Conservation (phyloP, 2,329 filamentous ascomycete genomes). For the Pseudonectria foliicola region DNA sequence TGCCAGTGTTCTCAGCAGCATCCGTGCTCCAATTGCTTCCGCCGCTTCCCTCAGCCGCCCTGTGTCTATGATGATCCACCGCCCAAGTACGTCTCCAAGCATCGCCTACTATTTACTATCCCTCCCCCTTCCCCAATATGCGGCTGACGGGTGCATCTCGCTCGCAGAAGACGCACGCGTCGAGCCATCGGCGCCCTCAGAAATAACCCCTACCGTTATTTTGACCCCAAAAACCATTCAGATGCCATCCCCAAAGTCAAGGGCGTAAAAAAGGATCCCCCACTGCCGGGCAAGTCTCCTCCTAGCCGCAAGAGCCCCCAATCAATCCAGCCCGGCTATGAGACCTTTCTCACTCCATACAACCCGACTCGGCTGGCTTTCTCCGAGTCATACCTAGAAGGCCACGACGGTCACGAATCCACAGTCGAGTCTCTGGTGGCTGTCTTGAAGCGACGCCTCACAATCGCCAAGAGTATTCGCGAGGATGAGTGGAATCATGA, state of each 20-base stretch:
- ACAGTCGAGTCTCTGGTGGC: conserved; percentile 22
- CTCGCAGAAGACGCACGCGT: conserved; percentile 1
- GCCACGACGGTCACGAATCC: conserved; percentile 21
- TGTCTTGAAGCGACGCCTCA: conserved; percentile 24
- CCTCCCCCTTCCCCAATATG: background rate
- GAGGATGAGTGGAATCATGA: conserved; percentile 21
- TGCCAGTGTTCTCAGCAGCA: conserved; percentile 46
- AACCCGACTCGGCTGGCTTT: conserved; percentile 16
- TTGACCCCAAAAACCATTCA: conserved; percentile 28
- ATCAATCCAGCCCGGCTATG: conserved; percentile 1
- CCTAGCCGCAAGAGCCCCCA: too few relatives aligned
- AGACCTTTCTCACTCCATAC: background rate
- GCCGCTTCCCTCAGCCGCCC: conserved; percentile 43
- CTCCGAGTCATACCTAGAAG: conserved; percentile 17
- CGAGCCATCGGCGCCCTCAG: conserved; percentile 10
- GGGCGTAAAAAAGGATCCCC: conserved; percentile 6
- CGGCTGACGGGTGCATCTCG: background rate
- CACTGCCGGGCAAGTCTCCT: conserved; percentile 1
- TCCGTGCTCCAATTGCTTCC: conserved; percentile 46
- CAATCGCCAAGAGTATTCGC: conserved; percentile 22
- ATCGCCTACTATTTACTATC: too few relatives aligned
- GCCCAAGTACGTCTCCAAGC: conserved; percentile 11
- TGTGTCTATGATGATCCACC: conserved; percentile 39
- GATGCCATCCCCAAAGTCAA: conserved; percentile 29
- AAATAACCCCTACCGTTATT: conserved; percentile 28